phyloP scores from a whole-genome alignment of 192 early-diverging fungal species.

The Physocladia obscura region DNA sequence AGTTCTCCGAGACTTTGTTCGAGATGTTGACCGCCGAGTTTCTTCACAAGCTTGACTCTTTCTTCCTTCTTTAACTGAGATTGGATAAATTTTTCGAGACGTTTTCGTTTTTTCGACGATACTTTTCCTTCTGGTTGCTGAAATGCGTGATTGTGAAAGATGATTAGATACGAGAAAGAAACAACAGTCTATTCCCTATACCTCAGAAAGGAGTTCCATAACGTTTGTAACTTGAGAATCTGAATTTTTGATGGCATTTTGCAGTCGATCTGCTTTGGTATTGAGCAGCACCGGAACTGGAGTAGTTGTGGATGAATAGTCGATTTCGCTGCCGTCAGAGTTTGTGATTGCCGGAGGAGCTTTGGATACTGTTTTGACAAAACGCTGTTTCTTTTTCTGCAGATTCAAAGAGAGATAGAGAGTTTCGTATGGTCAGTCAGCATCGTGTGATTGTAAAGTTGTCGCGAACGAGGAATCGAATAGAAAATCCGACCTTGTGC shows the following conservation, averaged over 20 bases:
- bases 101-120: constrained; percentile 55
- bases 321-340: not conserved
- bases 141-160: not conserved
- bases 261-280: constrained; percentile 12
- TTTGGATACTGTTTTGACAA: not conserved
- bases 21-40: constrained; percentile 43
- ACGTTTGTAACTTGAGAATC: not conserved
- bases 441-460: not conserved
- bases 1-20: constrained; percentile 28
- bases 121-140: constrained; percentile 36
- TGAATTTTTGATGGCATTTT: not conserved
- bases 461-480: not conserved
- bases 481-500: constrained; percentile 14
- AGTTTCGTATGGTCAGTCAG: not conserved
- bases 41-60: constrained; percentile 46
- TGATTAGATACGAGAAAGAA: not conserved
- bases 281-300: constrained; percentile 14
- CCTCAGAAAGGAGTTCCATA: constrained; percentile 11
- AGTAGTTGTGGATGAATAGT: constrained; percentile 4
- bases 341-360: no score
- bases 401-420: not conserved
- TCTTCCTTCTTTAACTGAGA: constrained; percentile 63
- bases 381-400: constrained; percentile 29
- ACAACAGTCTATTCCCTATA: not conserved
- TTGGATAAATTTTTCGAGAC: constrained; percentile 59